Evolutionary conservation across 1,284 basidiomycete genomes (phyloP), one percentile per base, ranked within the genome.

Genomic region (Porogramme epimiltina): DNA sequence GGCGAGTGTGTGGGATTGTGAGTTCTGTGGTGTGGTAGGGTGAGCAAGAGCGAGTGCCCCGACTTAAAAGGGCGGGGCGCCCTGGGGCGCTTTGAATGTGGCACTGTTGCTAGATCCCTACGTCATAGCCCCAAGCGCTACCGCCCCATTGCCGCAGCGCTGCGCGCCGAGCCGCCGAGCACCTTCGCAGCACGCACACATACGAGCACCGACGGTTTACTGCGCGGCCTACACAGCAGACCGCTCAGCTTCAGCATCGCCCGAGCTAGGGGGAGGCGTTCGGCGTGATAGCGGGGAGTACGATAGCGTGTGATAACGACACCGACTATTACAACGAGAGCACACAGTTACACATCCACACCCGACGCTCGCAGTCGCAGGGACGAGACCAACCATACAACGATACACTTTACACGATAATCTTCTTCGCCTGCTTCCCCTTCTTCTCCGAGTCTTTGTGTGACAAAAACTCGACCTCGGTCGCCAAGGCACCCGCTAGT

Each of bases 371-470:
- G 18, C 46, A 37, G 13, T 9, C 34, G 41, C 26, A 48, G 41
- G 41, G 40, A 48, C 52, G 26, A 44, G 39, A 44, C 31, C 18
- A 36, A 41, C 45, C 45, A 54, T 45, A 45, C 44, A 18, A 20
- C 15, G 52, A 41, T 37, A 37, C 34, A 13, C n/a, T n/a, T 77
- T 76, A 91, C 56, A 91, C 82, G 62, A 83, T 68, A 56, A 92
- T 86, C 76, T 92, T 94, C 79, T 85, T 91, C 67, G 79, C 78
- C 51, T 81, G 71, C 70, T 93, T 94, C 60, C 87, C 89, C 81
- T 97, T 98, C 82, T 90, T 94, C 80, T 97, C 94, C 61, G 89
- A 91, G 72, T 96, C 94, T 71, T 93, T 92, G 78, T 98, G 95
- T 62, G 89, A 93, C 71, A 92, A 74, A 70, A 96, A 98, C 73